Evolutionary conservation across 2,329 filamentous ascomycete species (phyloP).

Genomic region (Didymella arachidicola): DNA sequence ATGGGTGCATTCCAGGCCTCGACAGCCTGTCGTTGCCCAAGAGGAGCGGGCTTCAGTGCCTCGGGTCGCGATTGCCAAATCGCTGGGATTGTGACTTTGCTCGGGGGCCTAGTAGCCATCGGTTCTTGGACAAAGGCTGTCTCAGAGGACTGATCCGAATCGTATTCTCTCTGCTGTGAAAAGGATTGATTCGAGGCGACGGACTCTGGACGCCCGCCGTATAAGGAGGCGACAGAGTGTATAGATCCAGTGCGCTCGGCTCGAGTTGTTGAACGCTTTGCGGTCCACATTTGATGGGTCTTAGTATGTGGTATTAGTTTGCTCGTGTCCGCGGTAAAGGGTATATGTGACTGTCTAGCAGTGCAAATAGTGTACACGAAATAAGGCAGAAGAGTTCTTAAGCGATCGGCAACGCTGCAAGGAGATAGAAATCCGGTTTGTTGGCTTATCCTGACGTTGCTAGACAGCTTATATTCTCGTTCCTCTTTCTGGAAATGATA

Average conservation of each 20-base stretch:
- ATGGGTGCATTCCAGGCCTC: conserved; percentile 28
- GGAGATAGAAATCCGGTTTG: conserved; percentile 1
- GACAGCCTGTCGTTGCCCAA: conserved; percentile 2
- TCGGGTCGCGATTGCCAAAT: conserved; percentile 41
- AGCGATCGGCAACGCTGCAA: background rate
- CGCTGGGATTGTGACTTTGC: conserved; percentile 32
- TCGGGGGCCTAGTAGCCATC: conserved; percentile 23
- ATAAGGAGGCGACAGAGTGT: conserved; percentile 43
- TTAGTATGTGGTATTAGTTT: background rate
- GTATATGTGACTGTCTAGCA: background rate
- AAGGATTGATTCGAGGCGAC: conserved; percentile 37
- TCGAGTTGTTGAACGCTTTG: conserved; percentile 37
- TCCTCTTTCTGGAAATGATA: conserved; percentile 28
- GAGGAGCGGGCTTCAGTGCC: conserved; percentile 6
- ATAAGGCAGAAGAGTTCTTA: background rate
- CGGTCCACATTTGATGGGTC: conserved; percentile 41
- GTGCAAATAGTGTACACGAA: background rate
- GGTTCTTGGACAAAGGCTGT: conserved; percentile 39
- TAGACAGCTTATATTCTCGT: conserved; percentile 14
- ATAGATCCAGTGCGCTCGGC: conserved; percentile 42
- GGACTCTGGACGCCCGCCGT: conserved; percentile 34
- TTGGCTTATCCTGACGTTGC: background rate
- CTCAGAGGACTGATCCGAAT: conserved; percentile 45
- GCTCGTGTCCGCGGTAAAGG: background rate
- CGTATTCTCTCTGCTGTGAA: conserved; percentile 38